A percentile compares a stretch with the other conserved stretches of the same genome.
Conservation (phyloP, 257 asterid species). For the Cynanchum wilfordii region DNA sequence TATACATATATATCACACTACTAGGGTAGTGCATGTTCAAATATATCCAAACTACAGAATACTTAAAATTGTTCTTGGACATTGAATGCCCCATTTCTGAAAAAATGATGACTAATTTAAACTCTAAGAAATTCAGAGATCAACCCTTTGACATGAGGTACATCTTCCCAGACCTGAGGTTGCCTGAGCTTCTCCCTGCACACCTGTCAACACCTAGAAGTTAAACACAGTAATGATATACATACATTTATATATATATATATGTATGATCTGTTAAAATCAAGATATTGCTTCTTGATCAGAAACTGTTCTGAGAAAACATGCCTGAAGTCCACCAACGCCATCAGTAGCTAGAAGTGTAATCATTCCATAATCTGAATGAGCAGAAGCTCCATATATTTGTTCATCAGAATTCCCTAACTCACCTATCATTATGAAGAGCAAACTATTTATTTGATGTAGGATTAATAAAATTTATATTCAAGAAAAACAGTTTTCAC, state of each 20-base stretch:
- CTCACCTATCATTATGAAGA: conserved; percentile 25
- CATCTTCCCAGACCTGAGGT: conserved; percentile 58
- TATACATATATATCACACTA: no score
- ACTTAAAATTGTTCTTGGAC: no score
- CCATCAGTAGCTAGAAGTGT: conserved; percentile 58
- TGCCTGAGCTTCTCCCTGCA: conserved; percentile 46
- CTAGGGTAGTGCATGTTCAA: no score
- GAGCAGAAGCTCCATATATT: conserved; percentile 58
- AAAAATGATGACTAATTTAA: no score
- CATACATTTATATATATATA: no score
- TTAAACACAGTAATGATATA: not conserved
- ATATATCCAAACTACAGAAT: no score
- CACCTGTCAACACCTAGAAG: conserved; percentile 29
- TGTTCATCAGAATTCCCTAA: conserved; percentile 28
- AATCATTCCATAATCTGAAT: conserved; percentile 67
- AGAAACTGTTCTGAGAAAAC: not conserved
- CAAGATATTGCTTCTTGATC: not conserved
- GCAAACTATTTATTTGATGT: not conserved
- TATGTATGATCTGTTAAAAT: not conserved
- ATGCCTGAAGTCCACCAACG: conserved; percentile 51
- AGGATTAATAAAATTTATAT: no score
- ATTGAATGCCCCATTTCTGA: no score
- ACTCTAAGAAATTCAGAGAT: conserved; percentile 10
- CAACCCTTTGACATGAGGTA: conserved; percentile 43
- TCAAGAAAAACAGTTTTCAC: not conserved